phyloP scores from a whole-genome alignment of 2,329 filamentous ascomycete genomes.

The Juglanconis sp. region DNA sequence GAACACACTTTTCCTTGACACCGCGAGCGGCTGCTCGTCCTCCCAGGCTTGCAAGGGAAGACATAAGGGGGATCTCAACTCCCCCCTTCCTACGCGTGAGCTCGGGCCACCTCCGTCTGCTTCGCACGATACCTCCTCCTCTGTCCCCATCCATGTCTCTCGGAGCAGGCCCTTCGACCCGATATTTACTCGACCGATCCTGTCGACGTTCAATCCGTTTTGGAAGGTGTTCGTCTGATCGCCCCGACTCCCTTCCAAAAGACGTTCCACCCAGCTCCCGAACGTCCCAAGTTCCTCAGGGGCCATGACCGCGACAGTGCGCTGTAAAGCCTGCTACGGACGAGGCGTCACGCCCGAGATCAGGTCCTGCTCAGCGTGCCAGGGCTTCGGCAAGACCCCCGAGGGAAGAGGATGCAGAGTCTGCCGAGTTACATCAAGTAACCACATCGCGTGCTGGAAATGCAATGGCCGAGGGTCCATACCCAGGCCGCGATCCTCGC shows the following conservation, averaged over 20 bases:
- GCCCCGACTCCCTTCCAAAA: too few species aligned
- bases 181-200: not conserved
- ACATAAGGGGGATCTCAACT: not conserved
- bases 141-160: not conserved
- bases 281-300: not conserved
- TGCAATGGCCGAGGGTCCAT: slow-evolving; percentile 7
- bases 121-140: not conserved
- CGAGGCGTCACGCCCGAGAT: not conserved
- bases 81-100: not conserved
- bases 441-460: slow-evolving; percentile 1
- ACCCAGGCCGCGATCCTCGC: not conserved
- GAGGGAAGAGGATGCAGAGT: not conserved
- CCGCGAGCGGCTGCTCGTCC: not conserved
- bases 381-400: not conserved
- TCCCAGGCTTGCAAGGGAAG: not conserved
- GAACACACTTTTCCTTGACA: not conserved
- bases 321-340: not conserved
- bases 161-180: not conserved
- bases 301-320: not conserved
- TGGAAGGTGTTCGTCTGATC: too few species aligned
- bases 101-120: not conserved
- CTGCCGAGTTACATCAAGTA: not conserved
- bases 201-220: not conserved
- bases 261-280: too few species aligned
- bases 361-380: not conserved